Evolutionary conservation across 2,329 filamentous ascomycete species (phyloP), one percentile per base, ranked within the genome.

Genomic region (Calonectria crousiana): DNA sequence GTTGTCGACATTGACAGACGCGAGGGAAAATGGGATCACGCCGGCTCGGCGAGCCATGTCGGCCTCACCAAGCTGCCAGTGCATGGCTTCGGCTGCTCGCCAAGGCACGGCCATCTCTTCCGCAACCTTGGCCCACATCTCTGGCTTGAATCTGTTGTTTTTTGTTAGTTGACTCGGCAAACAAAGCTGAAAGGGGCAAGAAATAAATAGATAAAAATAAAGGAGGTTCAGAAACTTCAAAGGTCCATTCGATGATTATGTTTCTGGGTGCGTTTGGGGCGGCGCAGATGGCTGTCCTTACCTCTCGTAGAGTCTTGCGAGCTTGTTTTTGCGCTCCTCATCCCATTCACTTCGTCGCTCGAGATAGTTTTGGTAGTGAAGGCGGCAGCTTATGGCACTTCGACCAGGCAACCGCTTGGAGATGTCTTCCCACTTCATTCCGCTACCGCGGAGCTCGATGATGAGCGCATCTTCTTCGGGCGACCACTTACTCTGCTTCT

Each of bases 391-490:
- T 81, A 98, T 98, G 72, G 95, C 93, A 85, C 95, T 98, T 79
- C 97, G 92, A 75, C 96, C 96, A 3, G 95, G 96, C 65, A 98
- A 88, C 69, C 93, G 92, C 87, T 96, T 97, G 75, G 95, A 97
- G 81, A 98, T 98, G 84, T 98, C 96, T 83, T 98, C 96, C 97
- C 96, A 98, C 84, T 98, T 98, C 95, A 98, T 98, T 11, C 95
- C 95, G 79, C 93, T 93, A 47, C 95, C 95, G 72, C 96, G 92
- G 75, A 98, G 90, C 84, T 97, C 95, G 80, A 98, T 98, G 80
- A 98, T 98, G 64, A 97, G 88, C n/a, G 94, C 92, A 84, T 98
- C 95, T 84, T 98, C 96, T 75, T 98, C 95, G 0, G 94, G 89
- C 6, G 95, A 97, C 97, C 97, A 98, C 85, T 98, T 98, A 83